Evolutionary conservation across 208 protist species (phyloP), one percentile per base, ranked within the genome.

Genomic region (Herpetomonas samuelpessoai): DNA sequence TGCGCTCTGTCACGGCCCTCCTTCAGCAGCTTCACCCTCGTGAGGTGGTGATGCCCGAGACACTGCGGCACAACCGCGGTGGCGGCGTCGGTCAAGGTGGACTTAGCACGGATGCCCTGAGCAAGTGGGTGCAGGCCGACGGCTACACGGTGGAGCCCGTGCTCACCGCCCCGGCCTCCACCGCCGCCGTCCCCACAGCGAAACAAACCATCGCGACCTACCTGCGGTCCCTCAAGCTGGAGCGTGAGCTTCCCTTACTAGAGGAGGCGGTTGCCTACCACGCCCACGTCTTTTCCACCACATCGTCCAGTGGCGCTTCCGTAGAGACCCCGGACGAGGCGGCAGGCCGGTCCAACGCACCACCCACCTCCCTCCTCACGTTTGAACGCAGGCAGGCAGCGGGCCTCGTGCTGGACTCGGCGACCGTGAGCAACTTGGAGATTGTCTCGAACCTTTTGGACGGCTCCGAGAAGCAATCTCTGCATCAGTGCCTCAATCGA

Each of bases 381-480:
- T 78, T 52, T 28, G 83, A 95, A 57, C 74, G 79, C 2, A 60
- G 73, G 28, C 72, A 76, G 49, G 89, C 91, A 52, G 41, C 26
- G 16, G 89, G 89, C 7, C 69, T 95, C 2, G 61, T 87, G 21
- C 46, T 95, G 28, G 89, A 95, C 68, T 70, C 85, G 14, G 69
- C 51, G 24, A 90, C 83, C 4, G 54, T 92, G 6, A 78, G 73
- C 63, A 93, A 93, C 58, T 59, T 95, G 22, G 86, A 95, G 67
- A 52, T 95, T 14, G 67, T 92, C 16, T 69, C 54, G n/a, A 95
- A 95, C 48, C 61, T 92, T n/a, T 71, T 81, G 7, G 89, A 95
- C 62, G 82, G 82, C 16, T 62, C 66, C 29, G 83, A 79, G 51
- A 82, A 62, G n/a, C 68, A 83, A 24, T 86, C 84, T n/a, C 51